Conservation (phyloP, 129 eudicot species). For the Arctium lappa region DNA sequence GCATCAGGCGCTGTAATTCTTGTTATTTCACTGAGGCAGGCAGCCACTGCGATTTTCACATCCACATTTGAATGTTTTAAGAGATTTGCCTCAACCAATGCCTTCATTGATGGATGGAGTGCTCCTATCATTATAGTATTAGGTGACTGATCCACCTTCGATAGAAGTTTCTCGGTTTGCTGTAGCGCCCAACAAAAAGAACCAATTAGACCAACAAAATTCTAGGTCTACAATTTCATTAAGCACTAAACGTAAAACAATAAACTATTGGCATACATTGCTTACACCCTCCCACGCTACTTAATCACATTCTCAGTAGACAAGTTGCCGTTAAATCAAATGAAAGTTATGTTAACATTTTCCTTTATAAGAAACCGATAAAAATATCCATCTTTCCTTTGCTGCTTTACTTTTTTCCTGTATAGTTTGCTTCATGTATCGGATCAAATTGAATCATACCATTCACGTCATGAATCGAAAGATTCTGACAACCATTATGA, state of each 20-base stretch:
- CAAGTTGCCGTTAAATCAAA: too few species aligned
- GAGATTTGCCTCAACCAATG: constrained; percentile 49
- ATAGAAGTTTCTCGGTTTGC: constrained; percentile 56
- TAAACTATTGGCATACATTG: not conserved
- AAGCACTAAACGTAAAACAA: not conserved
- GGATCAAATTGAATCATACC: too few species aligned
- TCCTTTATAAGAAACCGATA: too few species aligned
- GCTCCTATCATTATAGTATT: constrained; percentile 52
- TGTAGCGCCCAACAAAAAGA: constrained; percentile 23
- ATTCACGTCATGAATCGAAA: too few species aligned
- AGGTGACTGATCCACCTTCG: constrained; percentile 89
- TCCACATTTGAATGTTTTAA: constrained; percentile 63
- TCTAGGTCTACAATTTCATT: not conserved
- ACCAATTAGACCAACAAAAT: constrained; percentile 1
- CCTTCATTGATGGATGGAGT: constrained; percentile 47
- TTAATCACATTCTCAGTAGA: too few species aligned
- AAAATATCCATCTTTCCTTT: too few species aligned
- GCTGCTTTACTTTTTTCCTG: too few species aligned
- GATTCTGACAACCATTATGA: too few species aligned
- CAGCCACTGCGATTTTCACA: constrained; percentile 74
- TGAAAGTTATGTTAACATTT: too few species aligned
- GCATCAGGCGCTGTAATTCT: constrained; percentile 97
- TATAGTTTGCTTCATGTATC: too few species aligned
- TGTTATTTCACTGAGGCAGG: constrained; percentile 88
- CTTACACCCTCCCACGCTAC: too few species aligned